Conservation (phyloP, 306 rosid species). For the Hippophae rhamnoides region DNA sequence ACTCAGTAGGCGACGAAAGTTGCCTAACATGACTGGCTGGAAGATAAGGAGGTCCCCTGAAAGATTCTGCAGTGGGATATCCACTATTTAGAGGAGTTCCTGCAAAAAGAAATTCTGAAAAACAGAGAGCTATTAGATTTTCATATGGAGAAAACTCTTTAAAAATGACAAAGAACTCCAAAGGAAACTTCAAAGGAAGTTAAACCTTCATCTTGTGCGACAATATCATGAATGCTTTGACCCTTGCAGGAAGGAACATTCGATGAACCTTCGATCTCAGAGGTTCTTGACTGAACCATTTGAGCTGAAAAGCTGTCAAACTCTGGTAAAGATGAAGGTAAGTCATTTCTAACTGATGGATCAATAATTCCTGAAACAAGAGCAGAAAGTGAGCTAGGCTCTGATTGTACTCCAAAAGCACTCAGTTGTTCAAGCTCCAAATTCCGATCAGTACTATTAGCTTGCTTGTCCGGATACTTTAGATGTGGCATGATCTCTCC, state of each 20-base stretch:
- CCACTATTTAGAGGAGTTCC: constrained; percentile 29
- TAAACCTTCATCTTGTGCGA: constrained; percentile 42
- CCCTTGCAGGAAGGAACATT: constrained; percentile 29
- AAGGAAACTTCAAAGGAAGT: neutral
- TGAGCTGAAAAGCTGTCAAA: constrained; percentile 24
- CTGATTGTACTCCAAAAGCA: constrained; percentile 21
- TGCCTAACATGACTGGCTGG: constrained; percentile 22
- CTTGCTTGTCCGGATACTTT: constrained; percentile 19
- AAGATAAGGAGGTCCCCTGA: constrained; percentile 19
- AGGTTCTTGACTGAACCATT: constrained; percentile 24
- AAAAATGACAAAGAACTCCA: neutral
- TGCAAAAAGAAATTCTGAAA: constrained; percentile 35
- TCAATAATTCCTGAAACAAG: constrained; percentile 19
- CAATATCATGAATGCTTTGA: constrained; percentile 30
- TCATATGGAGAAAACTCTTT: neutral
- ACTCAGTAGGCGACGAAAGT: constrained; percentile 21
- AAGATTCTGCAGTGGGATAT: constrained; percentile 25
- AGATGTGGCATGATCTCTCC: constrained; percentile 49
- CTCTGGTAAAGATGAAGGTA: constrained; percentile 17
- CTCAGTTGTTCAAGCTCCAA: constrained; percentile 24
- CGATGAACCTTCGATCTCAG: constrained; percentile 28
- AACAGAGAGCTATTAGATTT: constrained; percentile 1
- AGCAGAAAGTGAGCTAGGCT: constrained; percentile 22
- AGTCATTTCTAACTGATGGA: constrained; percentile 21
- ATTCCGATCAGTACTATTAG: constrained; percentile 16